phyloP scores from a whole-genome alignment of 768 basidiomycete species.

The Lactarius psammicola region DNA sequence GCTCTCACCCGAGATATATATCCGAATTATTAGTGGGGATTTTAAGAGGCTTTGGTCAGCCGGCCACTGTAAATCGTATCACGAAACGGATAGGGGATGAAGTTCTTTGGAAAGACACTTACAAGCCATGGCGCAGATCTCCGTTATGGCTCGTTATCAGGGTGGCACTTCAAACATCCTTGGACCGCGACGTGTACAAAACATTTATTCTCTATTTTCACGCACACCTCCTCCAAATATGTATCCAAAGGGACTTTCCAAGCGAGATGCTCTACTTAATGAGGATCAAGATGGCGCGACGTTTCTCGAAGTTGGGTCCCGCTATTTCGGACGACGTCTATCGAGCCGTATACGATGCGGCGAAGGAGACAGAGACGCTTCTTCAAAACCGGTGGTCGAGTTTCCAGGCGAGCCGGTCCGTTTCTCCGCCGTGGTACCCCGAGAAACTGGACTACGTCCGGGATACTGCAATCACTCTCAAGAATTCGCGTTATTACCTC shows the following conservation, averaged over 20 bases:
- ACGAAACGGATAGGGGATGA: not conserved
- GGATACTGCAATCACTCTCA: conserved; percentile 7
- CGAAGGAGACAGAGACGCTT: not conserved
- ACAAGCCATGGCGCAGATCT: conserved; percentile 31
- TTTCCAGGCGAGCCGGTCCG: not conserved
- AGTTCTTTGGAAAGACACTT: not conserved
- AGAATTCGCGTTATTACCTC: not conserved
- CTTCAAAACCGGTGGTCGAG: not conserved
- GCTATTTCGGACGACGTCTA: not conserved
- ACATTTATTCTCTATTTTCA: not conserved
- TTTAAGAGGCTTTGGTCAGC: conserved; percentile 34
- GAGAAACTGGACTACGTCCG: not conserved
- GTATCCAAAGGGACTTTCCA: not conserved
- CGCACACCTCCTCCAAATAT: not conserved
- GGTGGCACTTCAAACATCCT: conserved; percentile 40
- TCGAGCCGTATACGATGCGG: not conserved
- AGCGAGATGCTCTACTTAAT: not conserved
- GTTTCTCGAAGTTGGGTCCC: not conserved
- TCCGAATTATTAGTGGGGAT: not conserved
- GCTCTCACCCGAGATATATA: not conserved
- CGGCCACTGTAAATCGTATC: conserved; percentile 31
- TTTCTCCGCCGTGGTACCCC: not conserved
- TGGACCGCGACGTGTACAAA: not conserved
- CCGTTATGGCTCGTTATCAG: conserved; percentile 25
- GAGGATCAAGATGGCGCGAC: not conserved